A percentile compares a stretch with the other conserved stretches of the same genome.
Conservation (phyloP, 2,329 filamentous ascomycete genomes). For the Cadophora sp. region DNA sequence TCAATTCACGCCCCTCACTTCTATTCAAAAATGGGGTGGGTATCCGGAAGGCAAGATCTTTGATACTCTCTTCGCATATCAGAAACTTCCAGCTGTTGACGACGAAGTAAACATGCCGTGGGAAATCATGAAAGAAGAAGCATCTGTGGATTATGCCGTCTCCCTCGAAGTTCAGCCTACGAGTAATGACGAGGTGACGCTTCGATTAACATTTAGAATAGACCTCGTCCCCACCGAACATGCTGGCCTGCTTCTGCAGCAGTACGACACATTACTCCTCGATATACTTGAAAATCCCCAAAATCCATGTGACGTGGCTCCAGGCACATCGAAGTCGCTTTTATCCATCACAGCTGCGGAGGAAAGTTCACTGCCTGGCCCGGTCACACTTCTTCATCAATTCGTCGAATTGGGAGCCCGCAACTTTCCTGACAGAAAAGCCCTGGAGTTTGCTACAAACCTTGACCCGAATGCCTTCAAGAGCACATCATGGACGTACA, state of each 20-base stretch:
- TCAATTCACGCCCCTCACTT: constrained; percentile 73
- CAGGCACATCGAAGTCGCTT: constrained; percentile 46
- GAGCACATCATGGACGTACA: constrained; percentile 73
- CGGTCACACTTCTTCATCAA: constrained; percentile 72
- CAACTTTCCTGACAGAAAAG: constrained; percentile 62
- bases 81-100: constrained; percentile 57
- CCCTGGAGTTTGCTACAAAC: constrained; percentile 76
- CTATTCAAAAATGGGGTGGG: constrained; percentile 76
- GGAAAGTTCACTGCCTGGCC: constrained; percentile 58
- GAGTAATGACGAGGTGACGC: constrained; percentile 53
- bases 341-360: constrained; percentile 72
- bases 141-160: constrained; percentile 77
- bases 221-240: constrained; percentile 73
- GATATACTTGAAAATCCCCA: constrained; percentile 61
- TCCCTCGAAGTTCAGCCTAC: constrained; percentile 79
- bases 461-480: constrained; percentile 55
- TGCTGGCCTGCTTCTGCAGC: constrained; percentile 68
- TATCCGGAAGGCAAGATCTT: constrained; percentile 72
- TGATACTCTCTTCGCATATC: constrained; percentile 86
- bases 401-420: constrained; percentile 73
- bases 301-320: constrained; percentile 40
- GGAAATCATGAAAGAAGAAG: constrained; percentile 68
- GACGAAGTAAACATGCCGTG: constrained; percentile 52
- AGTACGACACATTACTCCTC: constrained; percentile 73
- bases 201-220: constrained; percentile 71